Base-by-base conservation (phyloP, 345 rosid species). In the Rhodomyrtus tomentosa region DNA sequence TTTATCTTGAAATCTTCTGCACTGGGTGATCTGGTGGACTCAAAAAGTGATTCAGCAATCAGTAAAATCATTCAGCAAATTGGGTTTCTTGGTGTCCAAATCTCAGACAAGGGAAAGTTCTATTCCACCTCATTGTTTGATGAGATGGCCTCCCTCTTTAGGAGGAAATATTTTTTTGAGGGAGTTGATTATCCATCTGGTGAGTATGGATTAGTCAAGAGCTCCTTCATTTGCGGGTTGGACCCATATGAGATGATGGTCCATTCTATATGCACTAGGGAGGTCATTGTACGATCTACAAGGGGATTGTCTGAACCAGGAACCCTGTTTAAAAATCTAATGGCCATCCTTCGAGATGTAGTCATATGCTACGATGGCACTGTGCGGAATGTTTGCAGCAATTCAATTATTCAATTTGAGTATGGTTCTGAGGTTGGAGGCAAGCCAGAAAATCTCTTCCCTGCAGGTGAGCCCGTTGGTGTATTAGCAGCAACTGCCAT, bases 381-480 rank as follows among this genome's bases (percentile, higher is more conserved):
- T 6, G 96, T 97, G 11, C 91, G 98, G 88, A 94, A 97, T 88
- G 87, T 94, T 10, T 89, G 95, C 86, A 95, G 96, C 92, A 95
- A 97, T 85, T 93, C 98, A 18, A 85, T 97, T 32, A 91, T 97
- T 54, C 98, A 97, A 81, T 94, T 97, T 88, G 93, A 94, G 68
- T 97, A 97, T 89, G 98, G 91, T 53, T 86, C 85, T 80, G 89
- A 86, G 76, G 85, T 92, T 79, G 93, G 93, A 87, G 85, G 76
- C 48, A 88, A 88, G 84, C 86, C 91, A 40, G 94, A 86, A 80
- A 89, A 86, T 82, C 82, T 91, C 80, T 94, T 92, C 86, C 95
- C 95, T 82, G 95, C 99, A 10, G 98, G 99, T 82, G 99, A 97
- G 85, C 99, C 99, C 73, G 98, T 97, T 74, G 99, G 99, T 76